A percentile compares a stretch with the other conserved stretches of the same genome.
Evolutionary conservation across 208 protist genomes (phyloP).

Genomic region (Wallacemonas rigidus): DNA sequence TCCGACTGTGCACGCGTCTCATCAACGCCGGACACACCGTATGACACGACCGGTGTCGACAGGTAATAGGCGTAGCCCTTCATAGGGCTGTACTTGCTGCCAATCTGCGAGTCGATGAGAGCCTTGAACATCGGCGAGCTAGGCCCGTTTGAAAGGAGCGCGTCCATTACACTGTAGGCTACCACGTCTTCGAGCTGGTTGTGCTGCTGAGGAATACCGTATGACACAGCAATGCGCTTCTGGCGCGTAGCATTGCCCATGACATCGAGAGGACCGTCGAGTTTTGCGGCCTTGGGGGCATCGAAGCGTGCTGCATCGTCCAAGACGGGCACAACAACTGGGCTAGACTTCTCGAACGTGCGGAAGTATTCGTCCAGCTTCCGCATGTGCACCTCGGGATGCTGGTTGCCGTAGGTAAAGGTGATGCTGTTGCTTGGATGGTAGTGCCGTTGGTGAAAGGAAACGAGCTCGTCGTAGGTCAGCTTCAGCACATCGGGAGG

Average conservation of each 20-base stretch:
- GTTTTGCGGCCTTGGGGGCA: constrained; percentile 39
- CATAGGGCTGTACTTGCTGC: constrained; percentile 83
- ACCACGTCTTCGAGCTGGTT: constrained; percentile 79
- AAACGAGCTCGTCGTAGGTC: constrained; percentile 86
- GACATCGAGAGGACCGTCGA: constrained; percentile 79
- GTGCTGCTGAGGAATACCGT: constrained; percentile 57
- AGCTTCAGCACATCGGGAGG: constrained; percentile 86
- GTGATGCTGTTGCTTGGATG: constrained; percentile 91
- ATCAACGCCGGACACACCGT: constrained; percentile 88
- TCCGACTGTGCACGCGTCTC: constrained; percentile 57
- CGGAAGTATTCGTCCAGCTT: constrained; percentile 74
- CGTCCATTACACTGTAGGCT: constrained; percentile 80
- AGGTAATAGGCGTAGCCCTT: constrained; percentile 84
- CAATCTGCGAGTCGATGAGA: constrained; percentile 89
- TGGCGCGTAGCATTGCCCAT: constrained; percentile 81
- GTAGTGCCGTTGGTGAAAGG: constrained; percentile 90
- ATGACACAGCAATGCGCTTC: constrained; percentile 84
- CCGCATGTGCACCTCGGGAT: constrained; percentile 72
- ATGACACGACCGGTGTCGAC: constrained; percentile 82
- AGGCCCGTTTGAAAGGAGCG: constrained; percentile 80
- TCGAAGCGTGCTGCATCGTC: constrained; percentile 49
- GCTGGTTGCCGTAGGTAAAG: constrained; percentile 87
- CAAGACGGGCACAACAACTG: constrained; percentile 61
- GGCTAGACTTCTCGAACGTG: constrained; percentile 37
- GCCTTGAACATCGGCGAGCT: constrained; percentile 89